Evolutionary conservation across 345 rosid genomes (phyloP), one percentile per base, ranked within the genome.

Genomic region (Gossypium mustelinum): DNA sequence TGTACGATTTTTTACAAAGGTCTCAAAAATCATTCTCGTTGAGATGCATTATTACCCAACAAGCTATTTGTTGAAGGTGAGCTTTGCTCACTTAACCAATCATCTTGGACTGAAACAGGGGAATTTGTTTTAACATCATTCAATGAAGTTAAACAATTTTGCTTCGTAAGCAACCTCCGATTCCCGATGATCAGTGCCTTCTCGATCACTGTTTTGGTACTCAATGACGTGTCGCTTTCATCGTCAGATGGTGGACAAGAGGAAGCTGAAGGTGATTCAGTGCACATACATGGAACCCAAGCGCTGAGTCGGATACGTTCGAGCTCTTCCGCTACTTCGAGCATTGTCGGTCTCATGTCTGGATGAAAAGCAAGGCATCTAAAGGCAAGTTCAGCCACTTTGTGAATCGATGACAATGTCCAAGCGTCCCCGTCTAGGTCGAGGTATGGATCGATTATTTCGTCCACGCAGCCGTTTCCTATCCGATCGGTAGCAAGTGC

Each of bases 281-380:
- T 18, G 70, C 68, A 84, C 85, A 86, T 79, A 61, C 81, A 81
- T 13, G 87, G 87, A n/a, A 84, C 87, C 92, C 95, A 94, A 66
- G 87, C 77, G 43, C 92, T 86, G 55, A 87, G 84, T 72, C 87
- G 75, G 72, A 91, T 85, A 70, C 85, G 89, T 72, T 89, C 93
- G 0, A 95, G 96, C 83, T 95, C 98, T 65, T 87, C 92, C 0
- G 97, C 98, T 12, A 93, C 97, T 80, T 95, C 99, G 50, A 75
- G 83, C 99, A 95, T 95, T 0, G 94, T 81, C 6, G 99, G 99
- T 83, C 99, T 86, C 98, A 95, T 87, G 77, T 95, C 97, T 18
- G 87, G 68, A 63, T 95, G 95, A 68, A 89, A 93, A 1, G 99
- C 94, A 22, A 94, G 89, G 82, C 99, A 95, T 62, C 98, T 82